Percentiles rank a stretch among this genome's conserved stretches.
These are phyloP conservation scores for Aspergillus pseudonomiae DNA, from an alignment of 2,329 filamentous ascomycete species.

Conservation along the genomic window DNA sequence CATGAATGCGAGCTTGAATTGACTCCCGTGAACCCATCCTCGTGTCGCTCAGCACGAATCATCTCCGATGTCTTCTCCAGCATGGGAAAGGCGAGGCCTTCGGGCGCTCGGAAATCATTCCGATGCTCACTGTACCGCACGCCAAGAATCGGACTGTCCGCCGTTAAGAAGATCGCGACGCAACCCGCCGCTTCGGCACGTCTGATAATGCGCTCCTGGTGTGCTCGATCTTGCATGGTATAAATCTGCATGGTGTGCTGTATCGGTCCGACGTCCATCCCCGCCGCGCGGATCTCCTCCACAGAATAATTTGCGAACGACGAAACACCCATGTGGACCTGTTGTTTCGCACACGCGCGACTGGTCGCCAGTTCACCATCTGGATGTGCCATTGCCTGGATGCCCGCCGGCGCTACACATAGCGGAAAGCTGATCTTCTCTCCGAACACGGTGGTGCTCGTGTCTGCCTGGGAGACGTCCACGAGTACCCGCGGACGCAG, in stretches of 20 bases:
- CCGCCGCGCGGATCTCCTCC: constrained; percentile 48
- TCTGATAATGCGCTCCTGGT: constrained; percentile 29
- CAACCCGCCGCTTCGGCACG: constrained; percentile 39
- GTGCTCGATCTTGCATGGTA: constrained; percentile 26
- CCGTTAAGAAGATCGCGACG: constrained; percentile 58
- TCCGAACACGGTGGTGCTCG: constrained; percentile 49
- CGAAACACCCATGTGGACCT: constrained; percentile 53
- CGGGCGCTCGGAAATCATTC: constrained; percentile 53
- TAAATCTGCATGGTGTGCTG: constrained; percentile 32
- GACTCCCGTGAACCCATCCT: constrained; percentile 26
- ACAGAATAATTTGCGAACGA: constrained; percentile 50
- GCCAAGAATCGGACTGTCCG: constrained; percentile 58
- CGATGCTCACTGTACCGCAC: constrained; percentile 57
- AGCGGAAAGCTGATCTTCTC: constrained; percentile 51
- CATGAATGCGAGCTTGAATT: constrained; percentile 42
- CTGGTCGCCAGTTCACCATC: constrained; percentile 57
- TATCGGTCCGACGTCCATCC: constrained; percentile 23
- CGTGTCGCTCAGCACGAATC: constrained; percentile 26
- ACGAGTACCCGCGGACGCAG: constrained; percentile 50
- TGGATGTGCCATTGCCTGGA: constrained; percentile 56
- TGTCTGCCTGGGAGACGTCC: constrained; percentile 47
- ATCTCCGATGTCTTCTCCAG: constrained; percentile 26
- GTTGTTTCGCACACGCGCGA: constrained; percentile 46
- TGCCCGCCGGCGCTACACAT: constrained; percentile 56
- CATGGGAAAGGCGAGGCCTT: constrained; percentile 46